Evolutionary conservation across 495 filamentous ascomycete species (phyloP), one percentile per base, ranked within the genome.

Genomic region (Aspergillus incahuasiensis): DNA sequence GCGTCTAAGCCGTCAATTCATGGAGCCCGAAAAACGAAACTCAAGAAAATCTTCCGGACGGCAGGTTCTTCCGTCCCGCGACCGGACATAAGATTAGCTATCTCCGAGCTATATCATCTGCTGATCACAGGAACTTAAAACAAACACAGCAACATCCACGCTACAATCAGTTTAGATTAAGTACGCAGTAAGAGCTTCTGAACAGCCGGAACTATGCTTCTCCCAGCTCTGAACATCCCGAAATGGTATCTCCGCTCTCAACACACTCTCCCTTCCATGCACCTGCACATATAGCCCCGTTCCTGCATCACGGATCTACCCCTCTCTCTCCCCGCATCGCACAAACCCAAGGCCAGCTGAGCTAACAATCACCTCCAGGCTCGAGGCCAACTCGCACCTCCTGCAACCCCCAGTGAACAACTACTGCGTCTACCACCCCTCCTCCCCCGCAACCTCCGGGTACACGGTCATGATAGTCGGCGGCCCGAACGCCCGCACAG

Each of bases 321-420:
- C 59, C 61, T 62, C 63, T 45, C 55, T n/a, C n/a, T n/a, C 61
- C 60, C 38, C 58, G 44, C 49, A 54, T 61, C 62, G 21, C 25
- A 38, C 15, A 45, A 38, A 18, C n/a, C n/a, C 24, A 2, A 57
- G 44, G 48, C 45, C 38, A 60, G 57, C 55, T 43, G n/a, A n/a
- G 46, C 39, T n/a, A 35, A 35, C 32, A 35, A 15, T 32, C 11
- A 6, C 46, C n/a, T 16, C 35, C 61, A 98, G 94, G 94, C 86
- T 98, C 39, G 84, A 91, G 66, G 82, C 87, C 65, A 97, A 97
- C 68, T 86, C 88, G 3, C 91, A 97, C 64, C 85, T 97, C 46
- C 83, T 98, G 53, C 86, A 96, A 70, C 94, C 94, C 1, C 94
- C 94, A 2, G 86, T 98, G 63, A 97, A 97, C 70, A 98, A 97